Base-by-base conservation (phyloP, 371 early-diverging fungal species). In the Mortierella polycephala region DNA sequence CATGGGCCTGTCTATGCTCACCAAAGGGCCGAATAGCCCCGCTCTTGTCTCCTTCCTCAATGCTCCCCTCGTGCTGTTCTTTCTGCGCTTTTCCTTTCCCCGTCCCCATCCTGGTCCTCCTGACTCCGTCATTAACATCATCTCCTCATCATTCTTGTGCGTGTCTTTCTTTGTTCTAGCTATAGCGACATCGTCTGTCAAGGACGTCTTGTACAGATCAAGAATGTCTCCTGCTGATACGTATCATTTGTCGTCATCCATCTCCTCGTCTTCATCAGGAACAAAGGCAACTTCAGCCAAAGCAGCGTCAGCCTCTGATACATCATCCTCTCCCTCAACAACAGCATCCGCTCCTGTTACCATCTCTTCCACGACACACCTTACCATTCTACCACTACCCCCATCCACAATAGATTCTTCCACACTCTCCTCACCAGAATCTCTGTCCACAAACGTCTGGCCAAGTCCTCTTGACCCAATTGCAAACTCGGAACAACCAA, bases 151-250 rank as follows among this genome's bases (percentile, higher is more conserved):
- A 47, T 30, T 23, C n/a, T 51, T 46, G 37, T 20, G 5, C 72
- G 16, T 41, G 44, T 49, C 54, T 61, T 23, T 63, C 46, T 44
- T 18, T 40, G 20, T 49, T 57, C 51, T 47, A 42, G 14, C 61
- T 52, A 50, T 59, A 57, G 37, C 41, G 40, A n/a, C 42, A 30
- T 57, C 60, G 9, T 59, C 51, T 13, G 39, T 50, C 40, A n/a
- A 16, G 45, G 42, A 64, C 63, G 64, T 23, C 16, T 45, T 18
- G 9, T 50, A 45, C 20, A 44, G 41, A 30, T 50, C 49, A 44
- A 72, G 50, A 54, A 64, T 74, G 65, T 60, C 69, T 64, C 75
- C 69, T 65, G 55, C 60, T 45, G 64, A 74, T 41, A 60, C 57
- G 23, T 64, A 16, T 42, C 56, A 55, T 51, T 23, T 55, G 8